Evolutionary conservation across 2,329 filamentous ascomycete genomes (phyloP).

Genomic region (Penicillium sp.): DNA sequence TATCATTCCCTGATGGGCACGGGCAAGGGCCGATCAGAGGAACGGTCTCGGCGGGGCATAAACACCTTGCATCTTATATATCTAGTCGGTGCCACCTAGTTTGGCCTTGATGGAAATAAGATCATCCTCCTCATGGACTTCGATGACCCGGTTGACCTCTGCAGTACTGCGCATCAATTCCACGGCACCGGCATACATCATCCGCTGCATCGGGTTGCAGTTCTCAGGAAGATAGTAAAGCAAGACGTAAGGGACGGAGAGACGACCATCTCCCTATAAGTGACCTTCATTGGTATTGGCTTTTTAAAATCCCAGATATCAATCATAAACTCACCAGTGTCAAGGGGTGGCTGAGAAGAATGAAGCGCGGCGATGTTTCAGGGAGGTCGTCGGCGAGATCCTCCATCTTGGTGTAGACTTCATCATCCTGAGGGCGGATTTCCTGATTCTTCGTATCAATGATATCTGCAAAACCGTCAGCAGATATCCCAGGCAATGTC

Average conservation of each 20-base stretch:
- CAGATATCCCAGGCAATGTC: too few species aligned
- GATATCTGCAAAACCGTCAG: constrained; percentile 61
- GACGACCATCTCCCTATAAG: constrained; percentile 73
- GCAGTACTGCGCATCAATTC: constrained; percentile 93
- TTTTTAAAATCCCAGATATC: neutral
- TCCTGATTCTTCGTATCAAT: constrained; percentile 91
- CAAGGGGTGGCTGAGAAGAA: constrained; percentile 88
- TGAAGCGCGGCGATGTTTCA: constrained; percentile 86
- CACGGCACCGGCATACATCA: constrained; percentile 95
- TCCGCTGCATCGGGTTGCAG: constrained; percentile 82
- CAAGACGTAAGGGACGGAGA: constrained; percentile 90
- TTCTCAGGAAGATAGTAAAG: constrained; percentile 93
- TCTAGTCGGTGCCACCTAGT: constrained; percentile 46
- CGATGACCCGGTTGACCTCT: constrained; percentile 85
- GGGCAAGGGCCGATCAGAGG: neutral
- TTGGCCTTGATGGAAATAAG: constrained; percentile 78
- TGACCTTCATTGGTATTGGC: constrained; percentile 5
- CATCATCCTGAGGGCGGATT: constrained; percentile 80
- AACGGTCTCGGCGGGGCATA: neutral
- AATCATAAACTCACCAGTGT: constrained; percentile 67
- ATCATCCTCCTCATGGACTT: constrained; percentile 80
- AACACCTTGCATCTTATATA: constrained; percentile 1
- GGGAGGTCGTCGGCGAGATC: constrained; percentile 87
- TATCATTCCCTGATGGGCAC: neutral
- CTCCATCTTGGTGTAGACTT: constrained; percentile 79